These are phyloP conservation scores for Sporodiniella umbellata DNA, from an alignment of 371 early-diverging fungal genomes.

Conservation along the genomic window DNA sequence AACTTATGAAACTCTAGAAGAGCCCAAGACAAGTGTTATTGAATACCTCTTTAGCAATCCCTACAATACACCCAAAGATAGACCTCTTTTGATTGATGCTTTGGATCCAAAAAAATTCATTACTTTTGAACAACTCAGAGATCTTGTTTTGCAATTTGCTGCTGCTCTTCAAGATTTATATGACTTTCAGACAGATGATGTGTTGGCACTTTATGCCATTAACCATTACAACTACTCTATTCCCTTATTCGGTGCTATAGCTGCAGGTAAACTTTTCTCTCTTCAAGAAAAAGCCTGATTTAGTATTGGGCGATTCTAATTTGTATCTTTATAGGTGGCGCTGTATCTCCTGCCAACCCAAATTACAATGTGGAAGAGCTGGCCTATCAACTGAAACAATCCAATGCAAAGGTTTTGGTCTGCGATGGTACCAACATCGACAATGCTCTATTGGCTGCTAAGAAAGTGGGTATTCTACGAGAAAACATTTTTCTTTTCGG, in stretches of 20 bases:
- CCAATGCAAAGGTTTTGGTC: conserved; percentile 61
- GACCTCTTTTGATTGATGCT: conserved; percentile 60
- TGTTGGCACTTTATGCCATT: conserved; percentile 65
- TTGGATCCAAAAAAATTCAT: background rate
- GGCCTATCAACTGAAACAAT: conserved; percentile 65
- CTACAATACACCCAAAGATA: conserved; percentile 34
- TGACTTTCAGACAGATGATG: conserved; percentile 63
- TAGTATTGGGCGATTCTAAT: background rate
- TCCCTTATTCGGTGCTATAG: conserved; percentile 34
- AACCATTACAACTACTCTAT: conserved; percentile 57
- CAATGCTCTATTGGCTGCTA: conserved; percentile 54
- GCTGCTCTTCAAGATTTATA: conserved; percentile 62
- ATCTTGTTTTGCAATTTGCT: conserved; percentile 57
- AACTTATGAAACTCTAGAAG: background rate
- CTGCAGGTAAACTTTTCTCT: conserved; percentile 23
- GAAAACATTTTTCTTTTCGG: conserved; percentile 61
- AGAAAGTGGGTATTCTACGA: conserved; percentile 49
- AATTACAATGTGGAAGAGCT: conserved; percentile 74
- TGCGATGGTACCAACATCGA: conserved; percentile 40
- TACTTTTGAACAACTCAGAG: conserved; percentile 64
- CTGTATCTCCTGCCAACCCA: conserved; percentile 73
- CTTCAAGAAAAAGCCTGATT: background rate
- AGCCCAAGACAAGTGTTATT: conserved; percentile 17
- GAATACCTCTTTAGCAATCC: conserved; percentile 20
- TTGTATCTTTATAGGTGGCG: conserved; percentile 43